phyloP scores from a whole-genome alignment of 805 yeast species.

The Maudiozyma serrabonitensis region DNA sequence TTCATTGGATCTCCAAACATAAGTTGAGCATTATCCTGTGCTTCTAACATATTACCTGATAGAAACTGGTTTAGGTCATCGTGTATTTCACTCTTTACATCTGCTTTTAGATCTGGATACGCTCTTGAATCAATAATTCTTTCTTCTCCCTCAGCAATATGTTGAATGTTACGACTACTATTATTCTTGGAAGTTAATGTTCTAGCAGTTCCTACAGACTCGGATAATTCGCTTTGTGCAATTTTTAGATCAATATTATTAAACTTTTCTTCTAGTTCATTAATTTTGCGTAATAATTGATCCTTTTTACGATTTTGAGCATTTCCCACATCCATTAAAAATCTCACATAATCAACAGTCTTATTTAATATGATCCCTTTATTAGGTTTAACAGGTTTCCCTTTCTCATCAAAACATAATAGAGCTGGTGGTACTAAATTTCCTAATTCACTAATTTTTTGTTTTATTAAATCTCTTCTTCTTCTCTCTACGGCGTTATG shows the following conservation, averaged over 20 bases:
- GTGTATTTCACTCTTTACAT: neutral
- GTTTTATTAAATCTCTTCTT: slow-evolving; percentile 83
- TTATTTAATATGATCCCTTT: slow-evolving; percentile 68
- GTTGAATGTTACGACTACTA: neutral
- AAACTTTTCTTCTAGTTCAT: slow-evolving; percentile 23
- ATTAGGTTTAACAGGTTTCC: slow-evolving; percentile 69
- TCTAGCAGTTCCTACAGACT: neutral
- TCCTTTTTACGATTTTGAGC: slow-evolving; percentile 43
- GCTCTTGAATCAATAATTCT: slow-evolving; percentile 23
- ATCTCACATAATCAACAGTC: slow-evolving; percentile 70
- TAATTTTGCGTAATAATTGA: slow-evolving; percentile 33
- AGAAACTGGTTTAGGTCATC: slow-evolving; percentile 26
- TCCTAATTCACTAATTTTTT: slow-evolving; percentile 77
- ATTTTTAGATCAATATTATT: slow-evolving; percentile 1
- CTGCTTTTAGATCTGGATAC: slow-evolving; percentile 6
- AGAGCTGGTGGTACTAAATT: slow-evolving; percentile 69
- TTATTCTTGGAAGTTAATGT: neutral
- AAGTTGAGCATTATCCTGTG: slow-evolving; percentile 26
- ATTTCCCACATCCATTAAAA: slow-evolving; percentile 50
- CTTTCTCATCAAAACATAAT: slow-evolving; percentile 36
- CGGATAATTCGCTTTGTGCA: too few species aligned
- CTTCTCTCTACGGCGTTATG: slow-evolving; percentile 93
- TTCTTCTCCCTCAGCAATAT: slow-evolving; percentile 8
- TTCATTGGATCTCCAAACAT: slow-evolving; percentile 11
- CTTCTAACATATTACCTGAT: slow-evolving; percentile 25